These are phyloP conservation scores for Micromonas pusilla DNA, from an alignment of 139 green algal genomes.

Conservation along the genomic window DNA sequence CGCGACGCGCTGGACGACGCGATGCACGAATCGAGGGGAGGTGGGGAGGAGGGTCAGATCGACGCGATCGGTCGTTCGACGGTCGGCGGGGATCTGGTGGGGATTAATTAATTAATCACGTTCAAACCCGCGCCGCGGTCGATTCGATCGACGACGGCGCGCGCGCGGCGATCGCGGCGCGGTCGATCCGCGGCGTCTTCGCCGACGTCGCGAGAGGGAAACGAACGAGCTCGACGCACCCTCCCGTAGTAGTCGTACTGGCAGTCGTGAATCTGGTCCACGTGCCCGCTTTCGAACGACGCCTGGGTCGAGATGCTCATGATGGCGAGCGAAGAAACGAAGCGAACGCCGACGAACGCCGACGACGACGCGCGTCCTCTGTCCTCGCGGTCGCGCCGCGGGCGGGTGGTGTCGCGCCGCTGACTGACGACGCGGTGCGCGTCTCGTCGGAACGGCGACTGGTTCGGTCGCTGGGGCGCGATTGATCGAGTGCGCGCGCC, in stretches of 20 bases:
- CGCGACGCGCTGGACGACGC: constrained; percentile 62
- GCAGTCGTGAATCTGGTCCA: constrained; percentile 80
- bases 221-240: constrained; percentile 28
- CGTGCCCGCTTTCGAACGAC: constrained; percentile 74
- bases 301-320: neutral
- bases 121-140: too few relatives aligned
- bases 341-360: too few relatives aligned
- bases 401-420: neutral
- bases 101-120: too few relatives aligned
- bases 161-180: too few relatives aligned
- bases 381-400: neutral
- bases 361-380: neutral
- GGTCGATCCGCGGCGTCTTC: too few relatives aligned
- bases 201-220: neutral
- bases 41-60: too few relatives aligned
- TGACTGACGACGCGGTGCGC: neutral
- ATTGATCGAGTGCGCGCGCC: too few relatives aligned
- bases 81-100: neutral
- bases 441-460: neutral
- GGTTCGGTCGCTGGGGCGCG: too few relatives aligned
- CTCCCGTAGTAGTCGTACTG: constrained; percentile 96
- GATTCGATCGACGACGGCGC: too few relatives aligned
- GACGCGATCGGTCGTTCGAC: too few relatives aligned
- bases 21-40: too few relatives aligned
- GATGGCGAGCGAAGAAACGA: neutral